Percentiles rank a stretch among this genome's conserved stretches.
These are phyloP conservation scores for Penicillium italicum DNA, from an alignment of 2,329 filamentous ascomycete genomes.

Conservation along the genomic window DNA sequence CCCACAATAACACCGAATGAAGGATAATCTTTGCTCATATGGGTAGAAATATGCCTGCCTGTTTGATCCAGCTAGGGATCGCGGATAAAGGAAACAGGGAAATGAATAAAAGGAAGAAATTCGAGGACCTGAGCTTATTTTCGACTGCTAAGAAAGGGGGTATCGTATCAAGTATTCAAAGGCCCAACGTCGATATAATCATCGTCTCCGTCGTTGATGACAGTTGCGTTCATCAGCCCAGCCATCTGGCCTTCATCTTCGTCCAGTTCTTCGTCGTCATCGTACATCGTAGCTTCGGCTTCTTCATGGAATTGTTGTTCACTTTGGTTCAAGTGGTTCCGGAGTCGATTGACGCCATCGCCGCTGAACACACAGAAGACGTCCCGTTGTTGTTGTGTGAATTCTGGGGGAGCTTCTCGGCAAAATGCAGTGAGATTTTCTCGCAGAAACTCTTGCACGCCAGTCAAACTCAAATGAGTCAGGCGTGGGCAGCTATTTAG, in stretches of 20 bases:
- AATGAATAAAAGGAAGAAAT: slow-evolving; percentile 9
- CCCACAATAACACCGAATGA: slow-evolving; percentile 22
- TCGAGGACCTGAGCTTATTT: slow-evolving; percentile 9
- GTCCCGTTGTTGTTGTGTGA: slow-evolving; percentile 89
- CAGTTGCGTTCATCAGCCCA: slow-evolving; percentile 42
- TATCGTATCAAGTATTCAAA: slow-evolving; percentile 36
- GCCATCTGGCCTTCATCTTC: slow-evolving; percentile 43
- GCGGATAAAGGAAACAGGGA: slow-evolving; percentile 7
- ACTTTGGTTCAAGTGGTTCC: slow-evolving; percentile 67
- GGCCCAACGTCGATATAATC: slow-evolving; percentile 40
- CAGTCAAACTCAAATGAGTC: slow-evolving; percentile 91
- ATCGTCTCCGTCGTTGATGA: slow-evolving; percentile 43
- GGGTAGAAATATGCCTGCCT: slow-evolving; percentile 23
- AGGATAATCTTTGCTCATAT: slow-evolving; percentile 25
- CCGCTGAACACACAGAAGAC: slow-evolving; percentile 98
- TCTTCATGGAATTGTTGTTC: slow-evolving; percentile 31
- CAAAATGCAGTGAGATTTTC: slow-evolving; percentile 83
- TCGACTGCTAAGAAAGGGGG: slow-evolving; percentile 24
- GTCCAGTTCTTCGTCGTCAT: slow-evolving; percentile 44
- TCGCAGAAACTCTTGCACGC: slow-evolving; percentile 83
- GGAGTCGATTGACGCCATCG: slow-evolving; percentile 71
- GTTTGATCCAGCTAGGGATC: slow-evolving; percentile 12
- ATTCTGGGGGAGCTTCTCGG: slow-evolving; percentile 80
- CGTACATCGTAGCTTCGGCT: slow-evolving; percentile 43
- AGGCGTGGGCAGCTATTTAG: slow-evolving; percentile 88